Base-by-base conservation (phyloP, 768 basidiomycete species). In the Pleurotus platypus region DNA sequence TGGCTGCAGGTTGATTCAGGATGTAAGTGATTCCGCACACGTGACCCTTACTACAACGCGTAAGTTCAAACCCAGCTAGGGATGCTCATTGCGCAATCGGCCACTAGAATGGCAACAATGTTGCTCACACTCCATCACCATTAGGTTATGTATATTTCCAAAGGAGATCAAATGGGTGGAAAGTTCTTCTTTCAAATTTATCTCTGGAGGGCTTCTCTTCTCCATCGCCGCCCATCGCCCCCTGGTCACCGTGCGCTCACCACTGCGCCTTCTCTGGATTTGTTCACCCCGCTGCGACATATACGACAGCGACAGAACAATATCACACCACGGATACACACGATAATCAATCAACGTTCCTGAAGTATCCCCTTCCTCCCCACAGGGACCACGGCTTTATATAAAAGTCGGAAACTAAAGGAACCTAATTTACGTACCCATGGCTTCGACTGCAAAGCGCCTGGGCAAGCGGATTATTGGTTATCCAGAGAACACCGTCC, bases 401-500 rank as follows among this genome's bases (percentile, higher is more conserved):
- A 18, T 46, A 35, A 35, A 35, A 35, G 30, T 35, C 30, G 45
- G 11, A 13, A 24, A 18, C 18, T 46, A 9, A 4, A 18, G 16
- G 22, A 46, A 46, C 13, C 45, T 35, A 35, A 35, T 35, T 35
- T 35, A 35, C 30, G 30, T 35, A 35, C 30, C 30, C 55, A 60
- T 60, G 59, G 40, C 59, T 24, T 58, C 65, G 27, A 57, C 73
- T 26, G 73, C 72, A 18, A 85, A 81, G 67, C 74, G 71, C 24
- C 59, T 79, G 40, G 81, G 78, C 26, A 89, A 89, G 70, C 77
- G 75, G 47, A 59, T 84, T 43, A 76, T 92, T 46, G 81, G 71
- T 5, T 77, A 86, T 62, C 84, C 86, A 6, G 86, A 89, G 55
- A 72, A 83, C 6, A 65, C 69, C 8, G 79, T 86, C 5, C 82